These are phyloP conservation scores for Speleostelium caveatum DNA, from an alignment of 78 protist species.

Conservation along the genomic window DNA sequence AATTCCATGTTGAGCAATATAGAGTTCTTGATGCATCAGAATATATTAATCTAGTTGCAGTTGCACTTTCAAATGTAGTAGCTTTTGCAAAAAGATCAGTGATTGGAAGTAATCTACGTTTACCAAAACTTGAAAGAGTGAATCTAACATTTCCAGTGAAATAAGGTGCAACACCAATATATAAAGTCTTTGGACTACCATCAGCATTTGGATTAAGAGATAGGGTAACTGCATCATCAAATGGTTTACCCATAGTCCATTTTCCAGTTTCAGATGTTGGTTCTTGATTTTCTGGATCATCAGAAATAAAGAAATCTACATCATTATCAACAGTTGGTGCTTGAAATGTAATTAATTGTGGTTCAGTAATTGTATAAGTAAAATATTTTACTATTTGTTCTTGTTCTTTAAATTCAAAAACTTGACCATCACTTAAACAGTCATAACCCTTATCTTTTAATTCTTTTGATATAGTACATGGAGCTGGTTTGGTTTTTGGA, in stretches of 20 bases:
- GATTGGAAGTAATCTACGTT: not conserved
- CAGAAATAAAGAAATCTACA: slow-evolving; percentile 53
- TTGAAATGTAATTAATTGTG: slow-evolving; percentile 3
- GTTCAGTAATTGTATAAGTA: slow-evolving; percentile 23
- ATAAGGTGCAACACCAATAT: slow-evolving; percentile 55
- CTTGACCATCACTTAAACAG: slow-evolving; percentile 60
- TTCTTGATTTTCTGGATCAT: slow-evolving; percentile 3
- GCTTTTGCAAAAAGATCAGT: slow-evolving; percentile 10
- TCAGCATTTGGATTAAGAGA: slow-evolving; percentile 28
- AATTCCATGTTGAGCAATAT: not conserved
- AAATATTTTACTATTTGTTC: not conserved
- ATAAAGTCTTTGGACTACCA: slow-evolving; percentile 37
- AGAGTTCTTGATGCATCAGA: not conserved
- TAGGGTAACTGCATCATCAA: slow-evolving; percentile 37
- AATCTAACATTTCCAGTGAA: slow-evolving; percentile 7
- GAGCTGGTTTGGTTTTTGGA: not conserved
- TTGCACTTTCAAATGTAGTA: slow-evolving; percentile 14
- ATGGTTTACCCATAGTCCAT: not conserved
- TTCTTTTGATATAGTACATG: not conserved
- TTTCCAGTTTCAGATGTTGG: slow-evolving; percentile 10
- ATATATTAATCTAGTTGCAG: slow-evolving; percentile 13
- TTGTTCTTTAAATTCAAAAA: not conserved
- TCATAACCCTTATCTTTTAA: not conserved
- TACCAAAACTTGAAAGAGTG: slow-evolving; percentile 2
- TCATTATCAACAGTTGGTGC: slow-evolving; percentile 46